Evolutionary conservation across 805 yeast genomes (phyloP).

Genomic region (Vanderwaltozyma polyspora): DNA sequence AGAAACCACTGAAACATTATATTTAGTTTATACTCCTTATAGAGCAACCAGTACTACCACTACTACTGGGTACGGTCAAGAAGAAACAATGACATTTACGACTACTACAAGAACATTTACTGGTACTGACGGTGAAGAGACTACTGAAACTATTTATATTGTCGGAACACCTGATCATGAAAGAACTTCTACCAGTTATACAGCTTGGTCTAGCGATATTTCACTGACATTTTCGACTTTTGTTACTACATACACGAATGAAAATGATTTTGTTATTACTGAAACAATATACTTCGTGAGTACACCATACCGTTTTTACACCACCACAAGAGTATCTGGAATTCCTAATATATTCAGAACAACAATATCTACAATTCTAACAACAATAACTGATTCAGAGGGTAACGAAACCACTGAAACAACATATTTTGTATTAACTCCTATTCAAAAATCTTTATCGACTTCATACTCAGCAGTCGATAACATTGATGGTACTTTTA

Average conservation of each 20-base stretch:
- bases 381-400: not conserved
- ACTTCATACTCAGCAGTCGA: not conserved
- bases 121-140: slow-evolving; percentile 1
- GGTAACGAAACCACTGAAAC: not conserved
- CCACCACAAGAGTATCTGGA: not conserved
- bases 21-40: not conserved
- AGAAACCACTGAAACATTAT: not conserved
- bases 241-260: not conserved
- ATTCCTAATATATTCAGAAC: not conserved
- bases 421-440: not conserved
- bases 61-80: not conserved
- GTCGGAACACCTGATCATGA: not conserved
- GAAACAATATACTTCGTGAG: not conserved
- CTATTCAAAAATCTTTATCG: not conserved
- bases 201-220: not conserved
- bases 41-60: not conserved
- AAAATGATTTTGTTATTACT: not conserved
- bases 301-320: not conserved
- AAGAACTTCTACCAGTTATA: not conserved
- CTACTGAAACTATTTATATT: not conserved
- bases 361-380: not conserved
- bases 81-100: not conserved
- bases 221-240: not conserved
- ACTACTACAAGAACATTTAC: not conserved
- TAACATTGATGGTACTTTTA: not conserved